Percentiles rank a stretch among this genome's conserved stretches.
Conservation (phyloP, 2,329 filamentous ascomycete species). For the Aureobasidium sp. region DNA sequence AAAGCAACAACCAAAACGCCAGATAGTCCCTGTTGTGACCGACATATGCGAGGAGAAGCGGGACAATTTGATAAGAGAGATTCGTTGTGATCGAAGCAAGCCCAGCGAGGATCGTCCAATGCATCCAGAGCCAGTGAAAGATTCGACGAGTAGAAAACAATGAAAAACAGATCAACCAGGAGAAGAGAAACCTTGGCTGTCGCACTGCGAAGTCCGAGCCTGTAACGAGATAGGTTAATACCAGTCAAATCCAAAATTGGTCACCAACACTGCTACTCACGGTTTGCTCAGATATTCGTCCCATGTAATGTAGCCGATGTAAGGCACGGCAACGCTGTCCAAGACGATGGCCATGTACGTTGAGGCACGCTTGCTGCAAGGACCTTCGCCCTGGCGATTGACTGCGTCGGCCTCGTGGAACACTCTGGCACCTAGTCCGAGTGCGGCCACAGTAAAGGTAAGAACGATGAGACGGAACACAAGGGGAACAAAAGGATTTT, state of each 20-base stretch:
- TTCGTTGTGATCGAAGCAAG: conserved; percentile 30
- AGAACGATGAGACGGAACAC: conserved; percentile 76
- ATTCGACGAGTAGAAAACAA: conserved; percentile 94
- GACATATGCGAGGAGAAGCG: conserved; percentile 45
- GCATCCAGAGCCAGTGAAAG: conserved; percentile 83
- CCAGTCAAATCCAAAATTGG: too few relatives aligned
- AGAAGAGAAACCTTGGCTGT: conserved; percentile 84
- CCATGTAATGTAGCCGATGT: conserved; percentile 87
- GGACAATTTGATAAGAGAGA: conserved; percentile 28
- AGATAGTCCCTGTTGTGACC: conserved; percentile 62
- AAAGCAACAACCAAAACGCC: conserved; percentile 74
- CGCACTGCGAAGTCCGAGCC: conserved; percentile 71
- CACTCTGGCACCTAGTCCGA: conserved; percentile 71
- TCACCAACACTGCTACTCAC: conserved; percentile 17
- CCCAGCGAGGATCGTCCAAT: conserved; percentile 56
- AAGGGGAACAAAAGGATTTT: conserved; percentile 78
- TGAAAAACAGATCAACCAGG: conserved; percentile 88
- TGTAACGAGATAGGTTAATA: conserved; percentile 18
- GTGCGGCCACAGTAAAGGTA: conserved; percentile 71
- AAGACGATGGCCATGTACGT: conserved; percentile 84
- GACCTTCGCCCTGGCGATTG: conserved; percentile 27
- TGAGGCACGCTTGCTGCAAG: conserved; percentile 48
- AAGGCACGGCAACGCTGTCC: conserved; percentile 80
- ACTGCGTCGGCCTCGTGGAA: conserved; percentile 42
- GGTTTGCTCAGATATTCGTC: conserved; percentile 96